Evolutionary conservation across 352 stramenopile genomes (phyloP), one percentile per base, ranked within the genome.

Genomic region (Phytophthora pistaciae): DNA sequence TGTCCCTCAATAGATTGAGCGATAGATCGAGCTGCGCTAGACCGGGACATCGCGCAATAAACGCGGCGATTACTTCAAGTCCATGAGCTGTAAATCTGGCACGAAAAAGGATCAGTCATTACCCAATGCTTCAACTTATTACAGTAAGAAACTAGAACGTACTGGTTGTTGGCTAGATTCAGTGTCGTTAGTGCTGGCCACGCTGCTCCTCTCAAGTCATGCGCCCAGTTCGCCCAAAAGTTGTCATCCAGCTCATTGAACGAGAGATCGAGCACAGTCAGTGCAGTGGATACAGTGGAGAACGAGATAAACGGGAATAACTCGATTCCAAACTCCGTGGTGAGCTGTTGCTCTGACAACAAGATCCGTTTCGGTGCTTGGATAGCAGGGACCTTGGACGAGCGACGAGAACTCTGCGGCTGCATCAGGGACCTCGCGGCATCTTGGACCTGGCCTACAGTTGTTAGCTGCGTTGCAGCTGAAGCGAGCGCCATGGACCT

Each of bases 121-220:
- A 44, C 6, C 13, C 0, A 44, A 44, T 18, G 13, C 13, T n/a
- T 44, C 5, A 44, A 44, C 27, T 29, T 29, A 29, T 13, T 44
- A n/a, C 14, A 18, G 8, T n/a, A n/a, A n/a, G 16, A n/a, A 7
- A 44, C 38, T 44, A n/a, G 42, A n/a, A 59, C 67, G 6, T 73
- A 91, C 84, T 60, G 70, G 57, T 90, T 91, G 63, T 82, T 90
- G 11, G 78, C 79, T 0, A 91, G 52, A 48, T 84, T 84, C 10
- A 91, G 44, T 3, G 50, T 72, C 10, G 58, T 72, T 11, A 91
- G 59, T 2, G 55, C 36, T n/a, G 75, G 52, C 77, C 68, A 85
- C 46, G 23, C 23, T 36, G 38, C 20, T 38, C 23, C 33, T 73
- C 38, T 52, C 23, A 69, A 27, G 3, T 73, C 57, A 20, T 25